These are phyloP conservation scores for Diaporthe citrichinensis DNA, from an alignment of 2,329 filamentous ascomycete genomes.

Conservation along the genomic window DNA sequence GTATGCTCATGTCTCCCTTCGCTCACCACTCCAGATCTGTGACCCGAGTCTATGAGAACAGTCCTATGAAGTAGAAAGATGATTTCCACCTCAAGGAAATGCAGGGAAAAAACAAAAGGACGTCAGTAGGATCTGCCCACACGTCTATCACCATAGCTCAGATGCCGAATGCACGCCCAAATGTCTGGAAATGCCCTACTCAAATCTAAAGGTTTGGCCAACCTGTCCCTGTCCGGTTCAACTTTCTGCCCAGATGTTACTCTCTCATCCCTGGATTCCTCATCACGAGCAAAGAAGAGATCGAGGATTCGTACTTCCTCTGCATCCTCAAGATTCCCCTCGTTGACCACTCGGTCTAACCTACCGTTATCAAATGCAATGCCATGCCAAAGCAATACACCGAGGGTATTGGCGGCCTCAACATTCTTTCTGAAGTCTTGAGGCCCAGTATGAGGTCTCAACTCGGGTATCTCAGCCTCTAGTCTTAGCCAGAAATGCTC, in stretches of 20 bases:
- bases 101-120: background rate
- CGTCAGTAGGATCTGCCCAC: background rate
- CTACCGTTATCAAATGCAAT: constrained; percentile 74
- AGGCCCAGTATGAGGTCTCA: constrained; percentile 43
- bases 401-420: constrained; percentile 61
- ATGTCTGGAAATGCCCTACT: background rate
- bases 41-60: background rate
- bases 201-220: background rate
- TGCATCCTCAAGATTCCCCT: constrained; percentile 57
- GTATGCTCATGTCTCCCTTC: background rate
- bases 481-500: constrained; percentile 65
- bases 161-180: background rate
- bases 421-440: constrained; percentile 50
- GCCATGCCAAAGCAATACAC: constrained; percentile 74
- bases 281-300: constrained; percentile 42
- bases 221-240: background rate
- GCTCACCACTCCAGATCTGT: background rate
- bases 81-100: no score
- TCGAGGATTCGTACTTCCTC: constrained; percentile 68
- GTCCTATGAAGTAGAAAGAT: background rate
- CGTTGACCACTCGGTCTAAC: constrained; percentile 70
- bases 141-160: background rate
- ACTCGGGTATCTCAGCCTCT: constrained; percentile 50
- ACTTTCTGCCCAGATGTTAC: background rate
- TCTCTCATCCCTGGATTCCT: background rate